Base-by-base conservation (phyloP, 1,139 yeast species). In the Citeromyces hawaiiensis region DNA sequence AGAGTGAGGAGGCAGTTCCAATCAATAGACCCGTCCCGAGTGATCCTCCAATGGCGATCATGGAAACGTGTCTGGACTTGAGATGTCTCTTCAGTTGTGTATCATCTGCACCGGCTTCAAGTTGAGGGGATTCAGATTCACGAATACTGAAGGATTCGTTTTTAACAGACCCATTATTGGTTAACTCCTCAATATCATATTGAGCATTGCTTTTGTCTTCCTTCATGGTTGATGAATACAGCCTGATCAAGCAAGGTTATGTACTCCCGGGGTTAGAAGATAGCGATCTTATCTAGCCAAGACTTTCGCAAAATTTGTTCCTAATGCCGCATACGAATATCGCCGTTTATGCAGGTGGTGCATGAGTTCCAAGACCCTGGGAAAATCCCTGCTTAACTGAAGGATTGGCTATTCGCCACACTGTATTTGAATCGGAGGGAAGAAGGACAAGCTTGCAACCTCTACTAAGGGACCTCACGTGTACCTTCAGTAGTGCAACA, bases 61-160 rank as follows among this genome's bases (percentile, higher is more conserved):
- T 79, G 40, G 79, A 68, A 50, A 80, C 73, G 53, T 81, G 91
- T 49, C 91, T 64, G 11, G 88, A 76, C 50, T 77, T 72, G 44
- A 82, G 61, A 21, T 68, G 72, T 53, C 76, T 70, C 48, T 75
- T 73, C 49, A 82, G 64, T 45, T 70, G 59, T 45, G 67, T 72
- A n/a, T 77, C 81, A 5, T 68, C 68, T 23, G 13, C 36, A n/a
- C n/a, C n/a, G 7, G 25, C 23, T 34, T 14, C 23, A 7, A 11
- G 11, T 23, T 23, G 27, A 23, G 27, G 27, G 3, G 27, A 23
- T 23, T 23, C 11, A 9, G 27, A 7, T 7, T 23, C 27, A 23
- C 27, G 27, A 23, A 23, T 5, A 23, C 27, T 23, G 27, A 23
- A 23, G 4, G 27, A 23, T 9, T 23, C 27, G 9, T 23, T 23